Conservation (phyloP, 2,329 filamentous ascomycete genomes). For the Fusarium sp. region DNA sequence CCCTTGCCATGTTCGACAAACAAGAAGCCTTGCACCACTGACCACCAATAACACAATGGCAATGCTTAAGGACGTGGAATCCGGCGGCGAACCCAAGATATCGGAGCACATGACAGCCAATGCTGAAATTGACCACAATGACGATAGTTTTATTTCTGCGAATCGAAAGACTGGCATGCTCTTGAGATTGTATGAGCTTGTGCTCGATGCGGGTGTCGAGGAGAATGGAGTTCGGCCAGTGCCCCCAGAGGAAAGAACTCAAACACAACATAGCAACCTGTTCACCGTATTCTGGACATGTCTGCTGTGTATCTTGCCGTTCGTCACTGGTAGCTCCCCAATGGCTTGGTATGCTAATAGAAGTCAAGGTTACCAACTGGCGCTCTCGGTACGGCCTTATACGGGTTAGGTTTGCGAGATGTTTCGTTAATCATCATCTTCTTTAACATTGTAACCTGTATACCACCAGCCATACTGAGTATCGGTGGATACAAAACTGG, state of each 20-base stretch:
- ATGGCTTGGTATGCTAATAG: conserved; percentile 13
- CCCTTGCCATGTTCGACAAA: not conserved
- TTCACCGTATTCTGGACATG: conserved; percentile 73
- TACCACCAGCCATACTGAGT: conserved; percentile 68
- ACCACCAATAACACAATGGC: not conserved
- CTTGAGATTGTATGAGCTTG: conserved; percentile 58
- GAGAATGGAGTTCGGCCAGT: conserved; percentile 70
- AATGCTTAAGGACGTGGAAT: conserved; percentile 29
- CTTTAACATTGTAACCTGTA: conserved; percentile 66
- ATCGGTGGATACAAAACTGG: conserved; percentile 69
- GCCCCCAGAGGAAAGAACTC: conserved; percentile 65
- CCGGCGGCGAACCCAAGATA: not conserved
- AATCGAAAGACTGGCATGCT: conserved; percentile 47
- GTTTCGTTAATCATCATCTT: conserved; percentile 70
- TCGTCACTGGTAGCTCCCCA: conserved; percentile 46
- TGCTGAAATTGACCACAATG: not conserved
- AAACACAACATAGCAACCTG: conserved; percentile 66
- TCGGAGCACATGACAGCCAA: not conserved
- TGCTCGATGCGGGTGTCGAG: conserved; percentile 63
- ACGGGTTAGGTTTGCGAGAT: conserved; percentile 68
- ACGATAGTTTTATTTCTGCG: conserved; percentile 52
- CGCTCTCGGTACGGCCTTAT: conserved; percentile 67
- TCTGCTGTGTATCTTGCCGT: conserved; percentile 70
- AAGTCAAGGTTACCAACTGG: conserved; percentile 66
- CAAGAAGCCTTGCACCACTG: not conserved